These are phyloP conservation scores for Conoideocrella luteorostrata DNA, from an alignment of 2,329 filamentous ascomycete species.

Conservation along the genomic window DNA sequence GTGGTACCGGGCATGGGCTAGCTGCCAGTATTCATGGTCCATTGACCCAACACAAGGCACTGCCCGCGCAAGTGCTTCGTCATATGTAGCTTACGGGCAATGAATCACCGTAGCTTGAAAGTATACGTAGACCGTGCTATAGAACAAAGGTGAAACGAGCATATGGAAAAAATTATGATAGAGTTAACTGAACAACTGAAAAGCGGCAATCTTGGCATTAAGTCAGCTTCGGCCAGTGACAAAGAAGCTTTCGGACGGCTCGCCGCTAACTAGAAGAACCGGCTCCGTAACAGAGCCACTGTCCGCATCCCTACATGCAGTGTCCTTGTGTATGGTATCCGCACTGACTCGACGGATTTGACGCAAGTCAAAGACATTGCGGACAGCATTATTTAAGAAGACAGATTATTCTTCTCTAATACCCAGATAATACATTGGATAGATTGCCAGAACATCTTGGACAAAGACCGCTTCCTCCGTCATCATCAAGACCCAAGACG, in stretches of 20 bases:
- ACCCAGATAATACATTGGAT: conserved; percentile 20
- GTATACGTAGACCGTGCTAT: too few relatives aligned
- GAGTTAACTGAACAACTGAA: background rate
- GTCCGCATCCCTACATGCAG: conserved; percentile 8
- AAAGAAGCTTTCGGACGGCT: too few relatives aligned
- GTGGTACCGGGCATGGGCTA: background rate
- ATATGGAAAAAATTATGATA: background rate
- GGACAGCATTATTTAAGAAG: conserved; percentile 20
- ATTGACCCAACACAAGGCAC: background rate
- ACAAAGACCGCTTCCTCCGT: conserved; percentile 18
- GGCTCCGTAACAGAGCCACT: background rate
- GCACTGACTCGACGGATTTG: conserved; percentile 20
- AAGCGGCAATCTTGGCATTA: background rate
- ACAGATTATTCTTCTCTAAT: conserved; percentile 17
- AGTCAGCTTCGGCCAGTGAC: background rate
- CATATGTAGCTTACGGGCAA: too few relatives aligned
- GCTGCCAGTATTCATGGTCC: background rate
- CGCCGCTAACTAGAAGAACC: background rate
- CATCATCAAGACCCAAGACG: conserved; percentile 9
- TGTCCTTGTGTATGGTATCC: conserved; percentile 19
- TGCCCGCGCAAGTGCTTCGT: background rate
- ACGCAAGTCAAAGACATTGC: conserved; percentile 15
- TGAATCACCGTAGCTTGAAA: too few relatives aligned
- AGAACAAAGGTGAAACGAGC: too few relatives aligned
- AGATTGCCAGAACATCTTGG: conserved; percentile 16